Percentiles rank a stretch among this genome's conserved stretches.
These are phyloP conservation scores for Wickerhamiella kazuoi DNA, from an alignment of 805 yeast species.

Conservation along the genomic window DNA sequence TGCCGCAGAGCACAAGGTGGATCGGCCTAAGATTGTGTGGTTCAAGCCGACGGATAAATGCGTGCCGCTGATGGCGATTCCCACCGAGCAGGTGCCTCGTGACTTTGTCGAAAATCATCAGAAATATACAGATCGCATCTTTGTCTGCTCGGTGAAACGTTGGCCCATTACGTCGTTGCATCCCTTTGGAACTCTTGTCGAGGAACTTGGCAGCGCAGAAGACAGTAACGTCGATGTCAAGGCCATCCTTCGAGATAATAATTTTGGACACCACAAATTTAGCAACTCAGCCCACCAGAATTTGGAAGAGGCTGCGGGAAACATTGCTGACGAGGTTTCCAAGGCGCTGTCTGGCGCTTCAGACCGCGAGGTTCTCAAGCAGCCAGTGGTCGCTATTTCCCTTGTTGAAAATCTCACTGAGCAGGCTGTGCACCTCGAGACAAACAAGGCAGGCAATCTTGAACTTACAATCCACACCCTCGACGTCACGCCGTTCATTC, in stretches of 20 bases:
- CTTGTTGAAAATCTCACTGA: constrained; percentile 46
- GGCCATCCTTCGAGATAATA: constrained; percentile 62
- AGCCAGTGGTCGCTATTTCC: constrained; percentile 32
- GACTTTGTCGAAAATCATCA: constrained; percentile 91
- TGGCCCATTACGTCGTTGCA: constrained; percentile 99
- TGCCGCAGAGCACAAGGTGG: constrained; percentile 17
- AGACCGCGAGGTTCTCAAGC: not conserved
- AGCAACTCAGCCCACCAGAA: constrained; percentile 27
- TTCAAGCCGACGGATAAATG: constrained; percentile 96
- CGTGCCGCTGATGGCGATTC: constrained; percentile 94
- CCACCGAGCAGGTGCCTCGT: constrained; percentile 93
- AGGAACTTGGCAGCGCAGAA: constrained; percentile 67
- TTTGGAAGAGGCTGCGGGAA: constrained; percentile 19
- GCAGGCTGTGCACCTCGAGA: constrained; percentile 66
- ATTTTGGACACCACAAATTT: constrained; percentile 26
- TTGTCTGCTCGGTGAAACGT: constrained; percentile 89
- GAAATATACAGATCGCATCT: constrained; percentile 58
- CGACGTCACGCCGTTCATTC: constrained; percentile 58
- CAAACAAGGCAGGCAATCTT: constrained; percentile 38
- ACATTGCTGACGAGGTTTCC: constrained; percentile 3
- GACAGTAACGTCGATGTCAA: constrained; percentile 66
- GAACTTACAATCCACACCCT: constrained; percentile 76
- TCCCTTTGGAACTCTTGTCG: constrained; percentile 88
- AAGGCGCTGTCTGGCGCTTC: not conserved
- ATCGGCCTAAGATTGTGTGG: constrained; percentile 91